phyloP scores from a whole-genome alignment of 2,329 filamentous ascomycete genomes.

The Fusarium sp. region DNA sequence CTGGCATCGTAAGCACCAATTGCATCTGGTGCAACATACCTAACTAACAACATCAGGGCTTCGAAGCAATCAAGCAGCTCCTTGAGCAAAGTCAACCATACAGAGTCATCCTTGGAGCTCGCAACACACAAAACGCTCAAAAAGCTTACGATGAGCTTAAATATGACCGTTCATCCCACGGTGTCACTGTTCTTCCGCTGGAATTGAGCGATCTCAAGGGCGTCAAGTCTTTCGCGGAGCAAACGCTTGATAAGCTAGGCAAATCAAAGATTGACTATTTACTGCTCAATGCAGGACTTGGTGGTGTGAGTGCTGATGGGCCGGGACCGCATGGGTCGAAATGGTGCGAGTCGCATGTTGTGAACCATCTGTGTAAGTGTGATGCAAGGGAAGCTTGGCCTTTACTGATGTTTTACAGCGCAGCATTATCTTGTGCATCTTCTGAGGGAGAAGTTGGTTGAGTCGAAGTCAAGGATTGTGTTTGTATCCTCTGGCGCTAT shows the following conservation, averaged over 20 bases:
- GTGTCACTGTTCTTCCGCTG: conserved; percentile 59
- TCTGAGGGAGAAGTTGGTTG: conserved; percentile 59
- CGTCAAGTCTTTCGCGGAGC: conserved; percentile 59
- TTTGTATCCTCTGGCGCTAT: conserved; percentile 63
- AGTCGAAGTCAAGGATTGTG: conserved; percentile 59
- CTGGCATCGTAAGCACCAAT: conserved; percentile 56
- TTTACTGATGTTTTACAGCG: conserved; percentile 49
- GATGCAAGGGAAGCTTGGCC: not conserved
- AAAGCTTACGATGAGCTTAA: conserved; percentile 56
- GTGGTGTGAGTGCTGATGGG: conserved; percentile 49
- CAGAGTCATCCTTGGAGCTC: conserved; percentile 61
- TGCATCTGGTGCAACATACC: not conserved
- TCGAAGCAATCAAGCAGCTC: conserved; percentile 64
- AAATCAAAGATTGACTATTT: conserved; percentile 59
- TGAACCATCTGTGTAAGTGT: conserved; percentile 63
- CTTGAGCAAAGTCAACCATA: conserved; percentile 58
- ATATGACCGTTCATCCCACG: conserved; percentile 54
- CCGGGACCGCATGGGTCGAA: conserved; percentile 55
- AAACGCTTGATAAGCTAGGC: conserved; percentile 56
- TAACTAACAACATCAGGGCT: conserved; percentile 52
- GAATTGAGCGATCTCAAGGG: conserved; percentile 58
- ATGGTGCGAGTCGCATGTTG: conserved; percentile 62
- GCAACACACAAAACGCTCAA: conserved; percentile 55
- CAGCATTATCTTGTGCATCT: conserved; percentile 65
- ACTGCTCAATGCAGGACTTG: conserved; percentile 61